These are phyloP conservation scores for Davidsoniella eucalypti DNA, from an alignment of 2,329 filamentous ascomycete genomes.

Conservation along the genomic window DNA sequence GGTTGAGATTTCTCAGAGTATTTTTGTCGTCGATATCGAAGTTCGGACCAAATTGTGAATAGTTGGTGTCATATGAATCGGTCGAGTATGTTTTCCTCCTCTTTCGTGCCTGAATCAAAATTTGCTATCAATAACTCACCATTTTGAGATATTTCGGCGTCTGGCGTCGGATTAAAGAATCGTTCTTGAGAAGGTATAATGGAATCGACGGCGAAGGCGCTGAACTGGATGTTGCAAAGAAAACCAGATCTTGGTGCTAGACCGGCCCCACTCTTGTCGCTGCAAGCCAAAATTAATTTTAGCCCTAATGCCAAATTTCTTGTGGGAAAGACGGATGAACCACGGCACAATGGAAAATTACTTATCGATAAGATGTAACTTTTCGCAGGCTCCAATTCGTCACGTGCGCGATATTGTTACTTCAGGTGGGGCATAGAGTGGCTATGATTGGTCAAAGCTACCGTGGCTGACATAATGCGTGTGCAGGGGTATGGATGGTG, in stretches of 20 bases:
- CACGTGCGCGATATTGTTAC: background rate
- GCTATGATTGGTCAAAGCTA: background rate
- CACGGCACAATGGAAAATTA: slow-evolving; percentile 2
- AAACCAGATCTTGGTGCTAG: slow-evolving; percentile 12
- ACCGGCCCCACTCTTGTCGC: slow-evolving; percentile 10
- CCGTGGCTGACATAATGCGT: slow-evolving; percentile 10
- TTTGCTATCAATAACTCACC: slow-evolving; percentile 9
- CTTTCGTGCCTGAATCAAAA: background rate
- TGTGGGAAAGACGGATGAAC: slow-evolving; percentile 11
- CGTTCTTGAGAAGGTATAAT: slow-evolving; percentile 12
- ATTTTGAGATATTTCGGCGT: slow-evolving; percentile 14
- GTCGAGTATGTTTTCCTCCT: slow-evolving; percentile 2
- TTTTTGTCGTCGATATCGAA: slow-evolving; percentile 3
- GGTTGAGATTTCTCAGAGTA: background rate
- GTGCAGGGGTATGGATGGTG: slow-evolving; percentile 6
- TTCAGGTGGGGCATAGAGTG: background rate
- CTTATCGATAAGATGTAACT: slow-evolving; percentile 14
- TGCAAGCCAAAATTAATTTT: slow-evolving; percentile 11
- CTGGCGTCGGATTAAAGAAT: slow-evolving; percentile 12
- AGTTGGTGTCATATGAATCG: background rate
- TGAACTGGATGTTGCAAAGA: slow-evolving; percentile 12
- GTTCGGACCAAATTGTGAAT: background rate
- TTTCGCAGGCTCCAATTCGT: slow-evolving; percentile 17
- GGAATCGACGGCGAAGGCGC: slow-evolving; percentile 12
- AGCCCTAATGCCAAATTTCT: slow-evolving; percentile 11